Conservation (phyloP, 768 basidiomycete species). For the Trametopsis cervina region DNA sequence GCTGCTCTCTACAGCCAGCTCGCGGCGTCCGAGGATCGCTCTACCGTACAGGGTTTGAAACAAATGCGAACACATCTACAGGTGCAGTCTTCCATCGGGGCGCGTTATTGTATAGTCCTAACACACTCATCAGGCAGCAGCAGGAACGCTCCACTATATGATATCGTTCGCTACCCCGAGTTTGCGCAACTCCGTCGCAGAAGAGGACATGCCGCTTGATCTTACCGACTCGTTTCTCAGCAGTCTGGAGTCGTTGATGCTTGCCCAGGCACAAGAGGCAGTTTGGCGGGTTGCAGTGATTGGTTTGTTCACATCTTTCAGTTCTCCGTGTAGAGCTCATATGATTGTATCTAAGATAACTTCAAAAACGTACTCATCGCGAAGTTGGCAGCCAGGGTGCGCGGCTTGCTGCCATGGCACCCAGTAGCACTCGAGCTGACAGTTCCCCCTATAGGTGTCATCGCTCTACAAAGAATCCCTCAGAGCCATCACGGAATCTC, state of each 20-base stretch:
- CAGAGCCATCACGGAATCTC: constrained; percentile 35
- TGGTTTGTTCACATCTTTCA: constrained; percentile 45
- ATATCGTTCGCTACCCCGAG: constrained; percentile 45
- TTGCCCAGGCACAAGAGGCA: constrained; percentile 95
- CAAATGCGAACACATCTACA: constrained; percentile 67
- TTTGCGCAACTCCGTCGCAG: constrained; percentile 34
- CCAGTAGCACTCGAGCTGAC: background rate
- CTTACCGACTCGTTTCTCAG: constrained; percentile 54
- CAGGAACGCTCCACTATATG: constrained; percentile 65
- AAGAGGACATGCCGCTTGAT: constrained; percentile 58
- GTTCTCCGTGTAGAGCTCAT: no score
- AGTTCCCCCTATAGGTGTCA: constrained; percentile 37
- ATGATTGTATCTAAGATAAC: constrained; percentile 49
- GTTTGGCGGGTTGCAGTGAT: constrained; percentile 90
- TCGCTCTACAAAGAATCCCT: constrained; percentile 55
- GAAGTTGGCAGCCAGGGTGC: constrained; percentile 70
- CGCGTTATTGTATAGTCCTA: background rate
- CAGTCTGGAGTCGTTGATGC: constrained; percentile 68
- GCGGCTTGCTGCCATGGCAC: constrained; percentile 4
- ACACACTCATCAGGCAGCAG: constrained; percentile 44
- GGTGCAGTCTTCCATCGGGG: constrained; percentile 31
- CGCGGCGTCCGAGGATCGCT: constrained; percentile 64
- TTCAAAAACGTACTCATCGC: constrained; percentile 81
- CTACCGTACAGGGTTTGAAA: constrained; percentile 74
- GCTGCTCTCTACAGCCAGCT: constrained; percentile 82